Percentiles rank a stretch among this genome's conserved stretches.
Evolutionary conservation across 75 land plant genomes (phyloP).

Genomic region (Pinus albicaulis): DNA sequence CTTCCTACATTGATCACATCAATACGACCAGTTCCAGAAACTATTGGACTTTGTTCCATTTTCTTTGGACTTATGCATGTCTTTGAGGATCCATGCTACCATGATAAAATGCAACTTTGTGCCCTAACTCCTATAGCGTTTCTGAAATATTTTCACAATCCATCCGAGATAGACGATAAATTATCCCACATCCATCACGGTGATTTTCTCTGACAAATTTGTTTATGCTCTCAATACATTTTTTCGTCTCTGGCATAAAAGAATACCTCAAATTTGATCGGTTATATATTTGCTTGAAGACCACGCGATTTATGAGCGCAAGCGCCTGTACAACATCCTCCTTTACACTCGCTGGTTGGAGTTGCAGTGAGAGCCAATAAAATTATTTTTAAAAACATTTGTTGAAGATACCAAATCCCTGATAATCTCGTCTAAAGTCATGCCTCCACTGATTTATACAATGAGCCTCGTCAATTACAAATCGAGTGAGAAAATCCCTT

Average conservation of each 20-base stretch:
- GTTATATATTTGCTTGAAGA: constrained; percentile 93
- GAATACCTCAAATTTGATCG: constrained; percentile 91
- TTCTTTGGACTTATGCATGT: constrained; percentile 74
- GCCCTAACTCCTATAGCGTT: constrained; percentile 81
- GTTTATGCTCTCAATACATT: constrained; percentile 90
- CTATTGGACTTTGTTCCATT: constrained; percentile 77
- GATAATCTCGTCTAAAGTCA: constrained; percentile 98
- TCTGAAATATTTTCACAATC: constrained; percentile 97
- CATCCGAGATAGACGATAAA: constrained; percentile 91
- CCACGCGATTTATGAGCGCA: constrained; percentile 73
- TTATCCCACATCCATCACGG: constrained; percentile 89
- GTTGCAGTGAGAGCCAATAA: constrained; percentile 94
- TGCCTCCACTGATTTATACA: constrained; percentile 99
- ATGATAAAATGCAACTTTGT: constrained; percentile 92
- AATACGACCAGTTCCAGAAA: constrained; percentile 20
- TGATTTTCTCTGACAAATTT: constrained; percentile 82
- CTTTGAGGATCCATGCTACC: constrained; percentile 90
- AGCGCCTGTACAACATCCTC: constrained; percentile 99
- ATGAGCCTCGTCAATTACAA: constrained; percentile 99
- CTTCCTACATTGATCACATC: constrained; percentile 26
- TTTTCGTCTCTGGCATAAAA: constrained; percentile 87
- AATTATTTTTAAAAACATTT: constrained; percentile 77
- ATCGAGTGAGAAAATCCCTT: constrained; percentile 64
- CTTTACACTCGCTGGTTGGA: constrained; percentile 93
- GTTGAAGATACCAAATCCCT: constrained; percentile 96